phyloP scores from a whole-genome alignment of 768 basidiomycete genomes.

The Leccinum ochraceum region DNA sequence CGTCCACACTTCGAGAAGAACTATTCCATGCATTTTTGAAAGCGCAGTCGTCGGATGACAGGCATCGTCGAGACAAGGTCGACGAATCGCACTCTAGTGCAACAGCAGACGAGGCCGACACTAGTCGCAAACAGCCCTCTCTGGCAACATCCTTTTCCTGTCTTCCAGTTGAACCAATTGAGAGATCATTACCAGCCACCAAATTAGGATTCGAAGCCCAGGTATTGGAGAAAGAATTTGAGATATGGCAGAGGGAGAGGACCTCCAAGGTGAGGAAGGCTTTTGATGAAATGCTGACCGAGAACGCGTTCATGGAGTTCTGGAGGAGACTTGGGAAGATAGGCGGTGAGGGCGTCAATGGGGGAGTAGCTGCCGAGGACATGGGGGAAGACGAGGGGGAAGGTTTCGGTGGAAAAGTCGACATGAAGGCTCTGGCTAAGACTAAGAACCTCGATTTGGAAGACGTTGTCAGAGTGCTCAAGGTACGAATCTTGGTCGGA shows the following conservation, averaged over 20 bases:
- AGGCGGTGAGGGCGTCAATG: constrained; percentile 67
- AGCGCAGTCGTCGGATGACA: constrained; percentile 38
- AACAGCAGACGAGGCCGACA: constrained; percentile 25
- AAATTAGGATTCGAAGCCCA: constrained; percentile 55
- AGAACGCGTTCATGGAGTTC: constrained; percentile 94
- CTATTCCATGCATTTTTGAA: constrained; percentile 80
- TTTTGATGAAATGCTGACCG: constrained; percentile 85
- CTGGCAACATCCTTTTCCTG: constrained; percentile 65
- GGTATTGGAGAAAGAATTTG: constrained; percentile 65
- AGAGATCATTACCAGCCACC: constrained; percentile 58
- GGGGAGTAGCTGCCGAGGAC: constrained; percentile 66
- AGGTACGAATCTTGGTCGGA: constrained; percentile 50
- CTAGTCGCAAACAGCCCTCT: constrained; percentile 46
- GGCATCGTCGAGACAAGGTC: background rate
- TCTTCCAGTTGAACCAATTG: constrained; percentile 58
- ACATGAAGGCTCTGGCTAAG: constrained; percentile 74
- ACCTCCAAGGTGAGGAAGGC: constrained; percentile 58
- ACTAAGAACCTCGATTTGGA: constrained; percentile 78
- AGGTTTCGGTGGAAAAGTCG: constrained; percentile 77
- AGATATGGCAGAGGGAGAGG: constrained; percentile 75
- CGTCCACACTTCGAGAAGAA: constrained; percentile 90
- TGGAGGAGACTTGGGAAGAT: constrained; percentile 93
- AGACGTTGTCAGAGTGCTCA: constrained; percentile 86
- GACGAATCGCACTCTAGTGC: constrained; percentile 8
- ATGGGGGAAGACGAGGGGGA: constrained; percentile 67